These are phyloP conservation scores for Ascobolus immersus DNA, from an alignment of 495 filamentous ascomycete genomes.

Conservation along the genomic window DNA sequence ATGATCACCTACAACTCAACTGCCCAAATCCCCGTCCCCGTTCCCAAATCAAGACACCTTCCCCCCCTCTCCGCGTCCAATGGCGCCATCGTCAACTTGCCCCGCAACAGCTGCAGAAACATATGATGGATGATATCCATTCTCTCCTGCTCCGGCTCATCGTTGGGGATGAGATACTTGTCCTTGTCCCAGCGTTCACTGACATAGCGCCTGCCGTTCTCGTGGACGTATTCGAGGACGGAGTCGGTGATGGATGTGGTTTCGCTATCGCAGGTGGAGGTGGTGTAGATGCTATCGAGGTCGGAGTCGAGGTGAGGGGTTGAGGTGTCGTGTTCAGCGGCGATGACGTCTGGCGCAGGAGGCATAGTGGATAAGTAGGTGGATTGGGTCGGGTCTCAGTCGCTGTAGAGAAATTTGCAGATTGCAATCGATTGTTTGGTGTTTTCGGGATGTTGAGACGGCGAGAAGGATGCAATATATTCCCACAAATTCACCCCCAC, in stretches of 20 bases:
- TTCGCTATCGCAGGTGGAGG: no score
- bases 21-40: conserved; percentile 1
- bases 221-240: neutral
- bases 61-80: conserved; percentile 6
- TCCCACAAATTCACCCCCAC: no score
- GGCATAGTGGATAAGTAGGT: no score
- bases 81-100: conserved; percentile 2
- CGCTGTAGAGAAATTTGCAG: no score
- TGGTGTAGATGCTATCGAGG: no score
- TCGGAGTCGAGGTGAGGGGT: no score
- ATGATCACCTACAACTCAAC: neutral
- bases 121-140: conserved; percentile 20
- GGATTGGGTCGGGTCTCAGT: no score
- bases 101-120: conserved; percentile 17
- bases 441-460: no score
- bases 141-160: conserved; percentile 21
- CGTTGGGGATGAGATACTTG: conserved; percentile 27
- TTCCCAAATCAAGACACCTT: neutral
- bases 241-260: neutral
- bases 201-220: neutral
- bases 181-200: conserved; percentile 16
- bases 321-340: no score
- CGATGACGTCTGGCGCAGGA: no score
- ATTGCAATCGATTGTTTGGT: no score
- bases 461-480: no score